phyloP scores from a whole-genome alignment of 495 filamentous ascomycete genomes.

The Corynascus novoguineensis region DNA sequence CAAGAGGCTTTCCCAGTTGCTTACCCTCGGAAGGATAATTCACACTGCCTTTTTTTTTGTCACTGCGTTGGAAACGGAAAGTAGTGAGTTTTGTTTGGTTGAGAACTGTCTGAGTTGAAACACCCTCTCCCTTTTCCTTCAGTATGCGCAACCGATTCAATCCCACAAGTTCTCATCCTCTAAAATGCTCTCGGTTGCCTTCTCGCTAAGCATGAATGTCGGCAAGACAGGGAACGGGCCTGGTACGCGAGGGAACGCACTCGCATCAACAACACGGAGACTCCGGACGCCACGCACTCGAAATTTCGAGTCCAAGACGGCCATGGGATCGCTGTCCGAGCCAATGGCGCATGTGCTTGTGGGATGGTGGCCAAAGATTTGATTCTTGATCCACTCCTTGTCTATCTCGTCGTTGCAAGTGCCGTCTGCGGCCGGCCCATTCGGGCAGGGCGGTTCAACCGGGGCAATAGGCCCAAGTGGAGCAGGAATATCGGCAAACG shows the following conservation, averaged over 20 bases:
- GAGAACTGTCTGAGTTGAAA: too few relatives aligned
- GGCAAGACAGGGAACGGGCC: conserved; percentile 45
- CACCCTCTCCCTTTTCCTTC: too few relatives aligned
- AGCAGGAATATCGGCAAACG: conserved; percentile 8
- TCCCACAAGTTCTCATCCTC: conserved; percentile 3
- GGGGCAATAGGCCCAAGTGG: conserved; percentile 40
- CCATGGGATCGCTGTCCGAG: conserved; percentile 31
- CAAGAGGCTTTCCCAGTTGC: too few relatives aligned
- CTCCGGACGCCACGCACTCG: conserved; percentile 32
- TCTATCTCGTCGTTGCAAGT: conserved; percentile 1
- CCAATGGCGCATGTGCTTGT: conserved; percentile 35
- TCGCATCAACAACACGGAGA: conserved; percentile 43
- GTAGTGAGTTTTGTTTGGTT: too few relatives aligned
- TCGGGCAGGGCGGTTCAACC: conserved; percentile 42
- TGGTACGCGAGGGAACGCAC: conserved; percentile 34
- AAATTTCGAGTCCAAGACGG: conserved; percentile 37
- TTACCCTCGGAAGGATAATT: too few relatives aligned
- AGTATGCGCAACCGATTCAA: too few relatives aligned
- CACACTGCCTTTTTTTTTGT: too few relatives aligned
- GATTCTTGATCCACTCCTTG: conserved; percentile 31
- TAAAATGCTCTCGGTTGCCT: conserved; percentile 47
- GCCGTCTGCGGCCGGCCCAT: conserved; percentile 39
- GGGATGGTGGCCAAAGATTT: conserved; percentile 38
- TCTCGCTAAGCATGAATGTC: conserved; percentile 52
- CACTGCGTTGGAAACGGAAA: too few relatives aligned